Evolutionary conservation across 441 rosid species (phyloP).

Genomic region (Erodium texanum): DNA sequence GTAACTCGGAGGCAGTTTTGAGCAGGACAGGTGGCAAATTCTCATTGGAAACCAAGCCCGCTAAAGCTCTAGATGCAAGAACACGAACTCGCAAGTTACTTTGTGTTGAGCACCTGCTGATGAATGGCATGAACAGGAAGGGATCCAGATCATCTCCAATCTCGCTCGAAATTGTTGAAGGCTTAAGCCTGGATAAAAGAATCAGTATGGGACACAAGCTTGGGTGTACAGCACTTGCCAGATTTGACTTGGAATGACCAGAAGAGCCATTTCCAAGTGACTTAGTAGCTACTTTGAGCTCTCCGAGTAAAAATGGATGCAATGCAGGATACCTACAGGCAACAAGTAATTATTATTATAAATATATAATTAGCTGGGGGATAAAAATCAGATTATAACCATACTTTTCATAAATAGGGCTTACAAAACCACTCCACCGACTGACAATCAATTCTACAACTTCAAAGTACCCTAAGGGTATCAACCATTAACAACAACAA

Average conservation of each 20-base stretch:
- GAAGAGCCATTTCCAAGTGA: conserved; percentile 41
- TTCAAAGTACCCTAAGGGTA: too few relatives aligned
- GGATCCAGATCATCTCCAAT: conserved; percentile 89
- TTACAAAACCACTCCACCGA: too few relatives aligned
- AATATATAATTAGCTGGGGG: background rate
- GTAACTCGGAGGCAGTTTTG: conserved; percentile 66
- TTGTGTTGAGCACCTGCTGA: conserved; percentile 85
- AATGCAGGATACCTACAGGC: conserved; percentile 67
- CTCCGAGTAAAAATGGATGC: conserved; percentile 74
- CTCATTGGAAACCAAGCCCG: conserved; percentile 91
- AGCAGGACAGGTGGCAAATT: conserved; percentile 54
- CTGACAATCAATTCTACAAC: too few relatives aligned
- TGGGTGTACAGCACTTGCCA: conserved; percentile 72
- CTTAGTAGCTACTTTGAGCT: conserved; percentile 71
- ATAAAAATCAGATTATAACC: too few relatives aligned
- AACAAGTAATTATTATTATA: conserved; percentile 5
- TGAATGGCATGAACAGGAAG: conserved; percentile 82
- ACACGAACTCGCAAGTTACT: conserved; percentile 76
- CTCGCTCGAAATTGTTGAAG: conserved; percentile 83
- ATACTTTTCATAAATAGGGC: too few relatives aligned
- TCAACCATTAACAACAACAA: too few relatives aligned
- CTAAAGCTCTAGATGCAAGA: conserved; percentile 89
- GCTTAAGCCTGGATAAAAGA: conserved; percentile 91
- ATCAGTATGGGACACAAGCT: conserved; percentile 93
- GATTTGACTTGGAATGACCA: conserved; percentile 49